Evolutionary conservation across 257 asterid genomes (phyloP).

Genomic region (Verbena officinalis): DNA sequence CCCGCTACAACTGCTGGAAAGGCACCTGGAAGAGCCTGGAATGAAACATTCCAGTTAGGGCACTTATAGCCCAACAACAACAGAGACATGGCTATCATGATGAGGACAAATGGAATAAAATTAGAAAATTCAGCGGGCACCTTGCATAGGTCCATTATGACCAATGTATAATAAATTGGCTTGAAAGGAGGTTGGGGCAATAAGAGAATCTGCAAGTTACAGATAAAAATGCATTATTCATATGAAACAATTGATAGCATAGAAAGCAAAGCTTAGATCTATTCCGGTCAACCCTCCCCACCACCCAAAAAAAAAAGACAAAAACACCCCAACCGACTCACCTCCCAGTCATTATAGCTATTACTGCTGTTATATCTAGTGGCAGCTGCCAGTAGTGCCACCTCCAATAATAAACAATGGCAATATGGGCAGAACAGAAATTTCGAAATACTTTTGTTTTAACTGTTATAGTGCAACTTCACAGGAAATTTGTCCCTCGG

Average conservation of each 20-base stretch:
- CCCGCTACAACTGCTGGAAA: conserved; percentile 98
- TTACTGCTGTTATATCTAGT: not conserved
- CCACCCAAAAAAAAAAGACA: too few relatives aligned
- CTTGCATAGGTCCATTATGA: conserved; percentile 97
- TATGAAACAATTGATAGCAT: conserved; percentile 11
- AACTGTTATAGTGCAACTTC: not conserved
- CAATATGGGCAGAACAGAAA: not conserved
- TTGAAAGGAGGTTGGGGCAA: conserved; percentile 94
- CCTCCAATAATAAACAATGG: conserved; percentile 8
- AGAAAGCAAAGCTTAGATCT: conserved; percentile 3
- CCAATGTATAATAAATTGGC: conserved; percentile 93
- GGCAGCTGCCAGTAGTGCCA: conserved; percentile 5
- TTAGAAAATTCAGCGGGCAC: conserved; percentile 37
- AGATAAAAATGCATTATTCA: conserved; percentile 15
- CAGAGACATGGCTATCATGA: conserved; percentile 1
- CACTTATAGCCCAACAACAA: conserved; percentile 21
- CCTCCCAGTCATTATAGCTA: not conserved
- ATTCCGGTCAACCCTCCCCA: conserved; percentile 19
- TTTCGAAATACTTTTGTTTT: not conserved
- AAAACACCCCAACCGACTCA: not conserved
- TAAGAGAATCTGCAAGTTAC: conserved; percentile 77
- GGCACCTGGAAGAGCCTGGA: conserved; percentile 99
- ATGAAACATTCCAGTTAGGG: conserved; percentile 30
- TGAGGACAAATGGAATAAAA: conserved; percentile 19
- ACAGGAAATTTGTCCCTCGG: conserved; percentile 1